phyloP scores from a whole-genome alignment of 2,329 filamentous ascomycete species.

The Nothopassalora personata region DNA sequence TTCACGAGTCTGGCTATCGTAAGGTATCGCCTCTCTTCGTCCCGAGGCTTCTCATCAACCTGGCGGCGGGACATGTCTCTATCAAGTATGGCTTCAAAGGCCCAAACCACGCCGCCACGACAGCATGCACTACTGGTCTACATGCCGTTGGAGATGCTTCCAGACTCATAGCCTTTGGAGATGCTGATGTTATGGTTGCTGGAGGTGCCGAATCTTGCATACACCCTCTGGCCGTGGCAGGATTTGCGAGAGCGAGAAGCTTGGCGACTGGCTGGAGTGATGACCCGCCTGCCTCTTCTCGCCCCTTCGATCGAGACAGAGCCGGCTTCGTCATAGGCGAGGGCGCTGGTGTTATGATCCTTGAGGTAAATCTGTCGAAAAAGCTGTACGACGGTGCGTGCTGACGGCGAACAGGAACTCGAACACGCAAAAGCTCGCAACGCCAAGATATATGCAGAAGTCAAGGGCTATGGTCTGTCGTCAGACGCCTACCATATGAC shows the following conservation, averaged over 20 bases:
- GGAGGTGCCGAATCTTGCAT: conserved; percentile 94
- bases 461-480: conserved; percentile 83
- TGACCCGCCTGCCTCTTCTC: conserved; percentile 63
- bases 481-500: conserved; percentile 94
- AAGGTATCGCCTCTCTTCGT: conserved; percentile 94
- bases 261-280: conserved; percentile 77
- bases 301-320: conserved; percentile 78
- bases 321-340: conserved; percentile 90
- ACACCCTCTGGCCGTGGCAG: conserved; percentile 85
- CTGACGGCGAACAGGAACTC: conserved; percentile 53
- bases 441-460: conserved; percentile 79
- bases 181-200: conserved; percentile 94
- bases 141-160: conserved; percentile 92
- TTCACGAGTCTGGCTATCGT: conserved; percentile 72
- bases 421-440: conserved; percentile 77
- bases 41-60: conserved; percentile 85
- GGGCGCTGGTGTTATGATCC: conserved; percentile 77
- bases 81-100: conserved; percentile 87
- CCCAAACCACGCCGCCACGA: conserved; percentile 87
- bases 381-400: background rate
- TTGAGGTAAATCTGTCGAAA: conserved; percentile 55
- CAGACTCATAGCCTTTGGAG: conserved; percentile 84
- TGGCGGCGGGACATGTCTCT: conserved; percentile 89
- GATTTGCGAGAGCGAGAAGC: conserved; percentile 82
- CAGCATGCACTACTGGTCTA: conserved; percentile 91